phyloP scores from a whole-genome alignment of 2,329 filamentous ascomycete genomes.

The Teratosphaeria viscida region DNA sequence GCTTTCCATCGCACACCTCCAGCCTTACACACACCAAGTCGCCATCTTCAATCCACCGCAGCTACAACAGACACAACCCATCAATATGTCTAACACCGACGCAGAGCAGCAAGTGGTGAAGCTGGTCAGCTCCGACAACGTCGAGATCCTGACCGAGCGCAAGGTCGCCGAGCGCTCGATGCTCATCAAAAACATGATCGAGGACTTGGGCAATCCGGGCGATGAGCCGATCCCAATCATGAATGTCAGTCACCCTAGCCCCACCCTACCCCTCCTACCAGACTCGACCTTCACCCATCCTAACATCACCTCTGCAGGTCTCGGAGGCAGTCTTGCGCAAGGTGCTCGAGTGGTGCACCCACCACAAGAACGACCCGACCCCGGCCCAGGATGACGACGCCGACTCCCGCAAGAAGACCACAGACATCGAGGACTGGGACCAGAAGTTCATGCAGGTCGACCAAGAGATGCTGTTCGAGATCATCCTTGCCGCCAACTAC shows the following conservation, averaged over 20 bases:
- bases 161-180: conserved; percentile 82
- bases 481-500: conserved; percentile 96
- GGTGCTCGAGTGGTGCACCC: conserved; percentile 95
- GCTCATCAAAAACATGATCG: conserved; percentile 96
- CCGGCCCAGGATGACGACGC: conserved; percentile 76
- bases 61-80: conserved; percentile 5
- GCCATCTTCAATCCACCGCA: neutral
- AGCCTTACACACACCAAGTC: conserved; percentile 1
- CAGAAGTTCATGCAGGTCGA: conserved; percentile 99
- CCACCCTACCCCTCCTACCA: neutral
- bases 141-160: conserved; percentile 50
- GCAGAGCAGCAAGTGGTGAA: conserved; percentile 28
- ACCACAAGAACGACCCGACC: conserved; percentile 85
- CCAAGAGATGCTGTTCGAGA: conserved; percentile 99
- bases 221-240: conserved; percentile 74
- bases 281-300: conserved; percentile 4
- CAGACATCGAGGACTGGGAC: conserved; percentile 98
- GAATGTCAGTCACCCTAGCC: conserved; percentile 42
- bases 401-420: conserved; percentile 94
- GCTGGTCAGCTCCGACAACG: conserved; percentile 37
- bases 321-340: conserved; percentile 91
- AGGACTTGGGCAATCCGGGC: conserved; percentile 64
- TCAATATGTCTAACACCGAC: conserved; percentile 24
- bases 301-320: conserved; percentile 41
- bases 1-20: neutral